phyloP scores from a whole-genome alignment of 2,329 filamentous ascomycete species.

The Penicillium griseofulvum region DNA sequence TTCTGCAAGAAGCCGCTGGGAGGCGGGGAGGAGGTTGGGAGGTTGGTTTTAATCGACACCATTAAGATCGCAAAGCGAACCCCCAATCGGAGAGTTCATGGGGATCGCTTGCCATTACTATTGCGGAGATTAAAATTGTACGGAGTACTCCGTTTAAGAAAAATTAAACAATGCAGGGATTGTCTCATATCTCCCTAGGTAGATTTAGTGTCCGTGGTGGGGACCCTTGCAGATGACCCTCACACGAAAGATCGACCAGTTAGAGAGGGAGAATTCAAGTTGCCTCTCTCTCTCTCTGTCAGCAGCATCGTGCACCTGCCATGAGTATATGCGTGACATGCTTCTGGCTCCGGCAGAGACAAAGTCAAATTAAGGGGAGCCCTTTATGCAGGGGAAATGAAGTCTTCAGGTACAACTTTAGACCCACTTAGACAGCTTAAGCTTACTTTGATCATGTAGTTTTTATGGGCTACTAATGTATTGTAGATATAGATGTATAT shows the following conservation, averaged over 20 bases:
- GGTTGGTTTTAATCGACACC: not conserved
- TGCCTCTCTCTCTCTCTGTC: not conserved
- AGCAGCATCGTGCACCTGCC: not conserved
- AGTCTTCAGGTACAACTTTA: not conserved
- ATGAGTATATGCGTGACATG: conserved; percentile 10
- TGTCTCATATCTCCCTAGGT: conserved; percentile 2
- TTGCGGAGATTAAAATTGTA: too few relatives aligned
- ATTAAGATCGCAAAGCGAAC: not conserved
- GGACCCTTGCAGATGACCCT: conserved; percentile 17
- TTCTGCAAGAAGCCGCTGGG: not conserved
- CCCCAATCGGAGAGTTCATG: conserved; percentile 4
- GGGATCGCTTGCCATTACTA: not conserved
- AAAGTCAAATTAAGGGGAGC: not conserved
- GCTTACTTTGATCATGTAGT: not conserved
- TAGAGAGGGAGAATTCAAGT: not conserved
- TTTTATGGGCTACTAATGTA: too few relatives aligned
- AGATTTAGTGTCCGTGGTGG: not conserved
- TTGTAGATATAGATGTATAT: not conserved
- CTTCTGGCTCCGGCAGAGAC: conserved; percentile 9
- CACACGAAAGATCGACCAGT: conserved; percentile 2
- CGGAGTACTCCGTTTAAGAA: not conserved
- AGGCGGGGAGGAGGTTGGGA: not conserved
- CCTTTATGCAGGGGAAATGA: conserved; percentile 1
- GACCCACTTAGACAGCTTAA: conserved; percentile 8
- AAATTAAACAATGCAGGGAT: conserved; percentile 22